Evolutionary conservation across 2,329 filamentous ascomycete genomes (phyloP), one percentile per base, ranked within the genome.

Genomic region (Colletotrichum acutatum): DNA sequence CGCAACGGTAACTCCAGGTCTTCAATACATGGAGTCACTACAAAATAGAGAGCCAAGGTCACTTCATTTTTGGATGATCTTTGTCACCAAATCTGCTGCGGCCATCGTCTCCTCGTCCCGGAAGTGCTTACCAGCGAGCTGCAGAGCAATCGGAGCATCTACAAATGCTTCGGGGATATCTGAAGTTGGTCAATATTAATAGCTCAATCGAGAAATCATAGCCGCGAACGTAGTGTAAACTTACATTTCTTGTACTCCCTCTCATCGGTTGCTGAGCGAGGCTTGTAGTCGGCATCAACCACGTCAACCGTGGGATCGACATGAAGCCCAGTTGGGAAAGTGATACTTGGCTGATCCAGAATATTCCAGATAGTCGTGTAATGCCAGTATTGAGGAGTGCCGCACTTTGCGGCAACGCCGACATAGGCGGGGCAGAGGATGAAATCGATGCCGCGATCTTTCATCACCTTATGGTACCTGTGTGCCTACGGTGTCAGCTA

Each of bases 281-380:
- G 59, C 22, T 64, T 62, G 42, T 72, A 72, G 9, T 42, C 3
- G 2, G 28, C 52, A 7, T 69, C 69, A 3, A 54, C 26, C 5
- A 68, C 30, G 24, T 72, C 69, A 1, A 68, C 9, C 4, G 37
- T n/a, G 1, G 65, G 52, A 22, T 69, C 65, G 8, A 64, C 65
- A 16, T 68, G 19, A 5, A 72, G 26, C 1, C 77, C 78, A 3
- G 76, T 80, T 5, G 80, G 79, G 22, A 81, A 78, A 1, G 77
- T 72, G 8, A 75, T 69, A 30, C 69, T 76, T 0, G 79, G 79
- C 14, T 78, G 76, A 49, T 82, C 80, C 1, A 82, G 77, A 4
- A 80, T 75, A 46, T 82, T 82, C 77, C 78, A 82, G 26, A 80
- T 77, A 3, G 77, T 75, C 0, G 80, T 82, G 64, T 82, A 82